phyloP scores from a whole-genome alignment of 805 yeast species.

The Saturnispora galanensis region DNA sequence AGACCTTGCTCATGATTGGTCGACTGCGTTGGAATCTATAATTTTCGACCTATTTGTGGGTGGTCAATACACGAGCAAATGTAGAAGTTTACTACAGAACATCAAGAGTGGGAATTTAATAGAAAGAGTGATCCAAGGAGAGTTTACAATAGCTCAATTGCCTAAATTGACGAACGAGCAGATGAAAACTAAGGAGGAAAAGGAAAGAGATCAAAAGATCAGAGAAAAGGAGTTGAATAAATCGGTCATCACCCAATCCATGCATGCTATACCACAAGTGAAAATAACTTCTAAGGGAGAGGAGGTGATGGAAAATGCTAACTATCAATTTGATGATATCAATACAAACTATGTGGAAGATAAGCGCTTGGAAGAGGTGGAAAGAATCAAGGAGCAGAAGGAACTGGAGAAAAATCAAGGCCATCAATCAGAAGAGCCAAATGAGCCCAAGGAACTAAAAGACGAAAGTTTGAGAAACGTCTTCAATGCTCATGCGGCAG shows the following conservation, averaged over 20 bases:
- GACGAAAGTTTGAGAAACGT: constrained; percentile 3
- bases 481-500: constrained; percentile 6
- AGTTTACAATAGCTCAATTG: constrained; percentile 45
- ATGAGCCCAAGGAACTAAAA: background rate
- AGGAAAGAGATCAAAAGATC: constrained; percentile 60
- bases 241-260: constrained; percentile 44
- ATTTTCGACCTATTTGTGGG: constrained; percentile 8
- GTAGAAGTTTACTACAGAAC: constrained; percentile 56
- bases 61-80: constrained; percentile 48
- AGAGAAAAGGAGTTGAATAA: constrained; percentile 59
- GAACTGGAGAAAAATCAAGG: background rate
- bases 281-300: constrained; percentile 85
- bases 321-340: constrained; percentile 20
- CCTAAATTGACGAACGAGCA: constrained; percentile 64
- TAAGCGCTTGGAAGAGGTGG: constrained; percentile 18
- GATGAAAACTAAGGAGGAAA: constrained; percentile 60
- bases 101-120: constrained; percentile 50
- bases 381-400: constrained; percentile 14
- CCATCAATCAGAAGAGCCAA: no score
- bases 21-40: constrained; percentile 42
- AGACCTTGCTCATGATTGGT: constrained; percentile 35
- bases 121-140: constrained; percentile 43
- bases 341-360: constrained; percentile 18
- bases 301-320: constrained; percentile 55
- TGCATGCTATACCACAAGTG: constrained; percentile 43